Evolutionary conservation across 164 flowering plant species (phyloP).

Genomic region (Tinospora cordifolia): DNA sequence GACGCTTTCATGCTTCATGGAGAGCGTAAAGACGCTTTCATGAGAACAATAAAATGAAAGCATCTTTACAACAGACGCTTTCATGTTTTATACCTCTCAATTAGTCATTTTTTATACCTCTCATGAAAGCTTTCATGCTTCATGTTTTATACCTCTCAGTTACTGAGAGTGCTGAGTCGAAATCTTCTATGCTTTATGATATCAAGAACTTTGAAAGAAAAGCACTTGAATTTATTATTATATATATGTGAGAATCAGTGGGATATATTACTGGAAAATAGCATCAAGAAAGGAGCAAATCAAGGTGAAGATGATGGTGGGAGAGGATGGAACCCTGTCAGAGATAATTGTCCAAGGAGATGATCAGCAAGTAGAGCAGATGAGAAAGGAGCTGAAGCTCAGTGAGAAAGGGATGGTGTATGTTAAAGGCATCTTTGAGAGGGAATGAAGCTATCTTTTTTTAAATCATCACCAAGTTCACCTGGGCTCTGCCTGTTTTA

Average conservation of each 20-base stretch:
- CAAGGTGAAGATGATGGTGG: constrained; percentile 73
- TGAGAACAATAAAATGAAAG: no score
- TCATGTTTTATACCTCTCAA: no score
- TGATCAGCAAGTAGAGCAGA: constrained; percentile 76
- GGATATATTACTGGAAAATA: constrained; percentile 75
- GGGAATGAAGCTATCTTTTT: constrained; percentile 20
- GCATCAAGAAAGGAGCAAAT: constrained; percentile 94
- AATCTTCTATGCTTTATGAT: not conserved
- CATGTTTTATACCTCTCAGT: no score
- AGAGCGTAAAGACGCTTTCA: no score
- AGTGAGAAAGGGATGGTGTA: constrained; percentile 96
- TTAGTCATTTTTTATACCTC: no score
- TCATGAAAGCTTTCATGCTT: no score
- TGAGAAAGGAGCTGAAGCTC: constrained; percentile 83
- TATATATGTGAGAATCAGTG: constrained; percentile 43
- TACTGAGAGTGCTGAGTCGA: no score
- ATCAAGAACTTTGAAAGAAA: not conserved
- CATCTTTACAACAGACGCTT: no score
- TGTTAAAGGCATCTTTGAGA: constrained; percentile 88
- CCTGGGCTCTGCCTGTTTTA: not conserved
- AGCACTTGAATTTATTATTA: no score
- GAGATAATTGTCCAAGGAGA: constrained; percentile 92
- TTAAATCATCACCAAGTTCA: not conserved
- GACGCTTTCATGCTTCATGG: no score
- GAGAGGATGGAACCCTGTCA: constrained; percentile 54